phyloP scores from a whole-genome alignment of 176 grass and related monocot species.

The Musa schizocarpa region DNA sequence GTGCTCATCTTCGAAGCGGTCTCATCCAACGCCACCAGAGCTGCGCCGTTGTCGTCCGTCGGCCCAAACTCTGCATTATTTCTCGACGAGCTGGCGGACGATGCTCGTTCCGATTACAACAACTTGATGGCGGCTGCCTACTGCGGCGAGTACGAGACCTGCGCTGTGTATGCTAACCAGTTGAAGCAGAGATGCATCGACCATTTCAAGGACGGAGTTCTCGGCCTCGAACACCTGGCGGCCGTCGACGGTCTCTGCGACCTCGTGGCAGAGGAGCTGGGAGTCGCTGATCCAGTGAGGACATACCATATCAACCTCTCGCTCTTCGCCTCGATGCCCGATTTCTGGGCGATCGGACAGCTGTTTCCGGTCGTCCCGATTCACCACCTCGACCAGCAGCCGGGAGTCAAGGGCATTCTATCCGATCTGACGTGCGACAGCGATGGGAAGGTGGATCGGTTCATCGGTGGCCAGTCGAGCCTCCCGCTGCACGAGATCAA shows the following conservation, averaged over 20 bases:
- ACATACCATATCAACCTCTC: slow-evolving; percentile 83
- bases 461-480: slow-evolving; percentile 65
- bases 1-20: slow-evolving; percentile 90
- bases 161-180: slow-evolving; percentile 62
- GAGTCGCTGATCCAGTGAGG: slow-evolving; percentile 35
- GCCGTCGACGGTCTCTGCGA: slow-evolving; percentile 79
- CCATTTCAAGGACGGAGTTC: slow-evolving; percentile 75
- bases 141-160: slow-evolving; percentile 56
- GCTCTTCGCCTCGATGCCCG: slow-evolving; percentile 84
- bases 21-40: slow-evolving; percentile 28
- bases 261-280: slow-evolving; percentile 61
- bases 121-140: slow-evolving; percentile 67
- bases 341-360: slow-evolving; percentile 91
- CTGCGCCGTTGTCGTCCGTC: neutral
- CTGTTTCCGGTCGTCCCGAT: slow-evolving; percentile 82
- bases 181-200: slow-evolving; percentile 65
- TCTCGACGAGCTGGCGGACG: slow-evolving; percentile 66
- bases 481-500: slow-evolving; percentile 70
- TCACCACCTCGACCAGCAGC: slow-evolving; percentile 64
- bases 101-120: slow-evolving; percentile 62
- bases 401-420: slow-evolving; percentile 47
- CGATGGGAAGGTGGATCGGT: slow-evolving; percentile 72
- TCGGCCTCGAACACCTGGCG: slow-evolving; percentile 66
- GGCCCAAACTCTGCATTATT: slow-evolving; percentile 21
- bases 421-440: slow-evolving; percentile 91